These are phyloP conservation scores for Zygosaccharomyces bisporus DNA, from an alignment of 805 yeast genomes.

Conservation along the genomic window DNA sequence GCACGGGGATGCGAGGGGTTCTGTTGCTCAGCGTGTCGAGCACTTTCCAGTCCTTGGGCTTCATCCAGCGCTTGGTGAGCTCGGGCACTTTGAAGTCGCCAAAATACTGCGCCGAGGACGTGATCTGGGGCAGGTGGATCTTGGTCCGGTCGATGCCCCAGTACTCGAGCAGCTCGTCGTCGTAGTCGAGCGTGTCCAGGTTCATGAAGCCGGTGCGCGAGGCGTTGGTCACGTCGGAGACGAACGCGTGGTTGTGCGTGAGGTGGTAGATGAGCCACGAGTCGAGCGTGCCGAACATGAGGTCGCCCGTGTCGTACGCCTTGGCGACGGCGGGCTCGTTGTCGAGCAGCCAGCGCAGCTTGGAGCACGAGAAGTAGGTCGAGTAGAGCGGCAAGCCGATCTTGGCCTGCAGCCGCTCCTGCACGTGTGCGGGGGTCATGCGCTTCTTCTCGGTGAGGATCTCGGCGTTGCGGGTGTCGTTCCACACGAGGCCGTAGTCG, in stretches of 20 bases:
- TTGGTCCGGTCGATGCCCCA: conserved; percentile 73
- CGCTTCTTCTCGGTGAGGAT: conserved; percentile 61
- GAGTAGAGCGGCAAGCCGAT: conserved; percentile 81
- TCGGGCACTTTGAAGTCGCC: conserved; percentile 66
- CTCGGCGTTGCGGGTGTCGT: conserved; percentile 81
- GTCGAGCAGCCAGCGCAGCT: conserved; percentile 84
- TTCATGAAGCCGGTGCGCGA: conserved; percentile 89
- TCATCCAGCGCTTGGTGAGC: conserved; percentile 45
- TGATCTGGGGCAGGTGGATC: conserved; percentile 69
- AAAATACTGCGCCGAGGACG: conserved; percentile 71
- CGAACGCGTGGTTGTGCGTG: conserved; percentile 63
- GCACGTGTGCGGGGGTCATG: conserved; percentile 49
- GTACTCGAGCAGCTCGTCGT: conserved; percentile 65
- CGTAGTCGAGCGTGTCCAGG: conserved; percentile 70
- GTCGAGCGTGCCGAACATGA: conserved; percentile 92
- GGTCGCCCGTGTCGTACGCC: conserved; percentile 69
- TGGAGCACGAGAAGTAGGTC: conserved; percentile 88
- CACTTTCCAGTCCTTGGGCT: conserved; percentile 47
- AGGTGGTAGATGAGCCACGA: conserved; percentile 88
- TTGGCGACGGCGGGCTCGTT: conserved; percentile 63
- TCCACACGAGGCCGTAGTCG: conserved; percentile 89
- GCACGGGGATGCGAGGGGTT: conserved; percentile 64
- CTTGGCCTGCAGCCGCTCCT: conserved; percentile 55
- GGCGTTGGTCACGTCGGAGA: conserved; percentile 89
- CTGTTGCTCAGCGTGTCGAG: conserved; percentile 48